These are phyloP conservation scores for Epichloe sibirici DNA, from an alignment of 2,329 filamentous ascomycete species.

Conservation along the genomic window DNA sequence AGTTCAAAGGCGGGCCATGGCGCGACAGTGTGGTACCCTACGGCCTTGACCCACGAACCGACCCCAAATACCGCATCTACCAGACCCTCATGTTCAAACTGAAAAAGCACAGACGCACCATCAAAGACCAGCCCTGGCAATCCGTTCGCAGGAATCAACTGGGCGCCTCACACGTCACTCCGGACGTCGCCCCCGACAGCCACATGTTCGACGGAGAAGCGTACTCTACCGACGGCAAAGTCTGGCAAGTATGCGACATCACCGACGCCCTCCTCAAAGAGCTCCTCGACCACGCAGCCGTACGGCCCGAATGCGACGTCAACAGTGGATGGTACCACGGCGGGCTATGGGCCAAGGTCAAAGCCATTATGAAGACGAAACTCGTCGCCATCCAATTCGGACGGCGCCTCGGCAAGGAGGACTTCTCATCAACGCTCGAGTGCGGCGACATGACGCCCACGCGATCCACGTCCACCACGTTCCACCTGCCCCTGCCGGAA, in stretches of 20 bases:
- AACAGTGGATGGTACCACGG: constrained; percentile 76
- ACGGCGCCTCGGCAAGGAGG: constrained; percentile 30
- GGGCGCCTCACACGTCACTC: constrained; percentile 26
- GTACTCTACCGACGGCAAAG: constrained; percentile 68
- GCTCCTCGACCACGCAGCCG: constrained; percentile 51
- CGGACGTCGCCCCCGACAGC: constrained; percentile 32
- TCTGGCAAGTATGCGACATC: constrained; percentile 92
- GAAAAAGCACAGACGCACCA: constrained; percentile 34
- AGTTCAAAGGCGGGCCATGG: constrained; percentile 88
- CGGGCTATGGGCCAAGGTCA: constrained; percentile 71
- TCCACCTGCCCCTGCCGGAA: constrained; percentile 23
- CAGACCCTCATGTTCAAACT: constrained; percentile 85
- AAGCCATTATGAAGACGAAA: constrained; percentile 80
- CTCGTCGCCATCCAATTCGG: constrained; percentile 54
- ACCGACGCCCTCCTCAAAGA: constrained; percentile 61
- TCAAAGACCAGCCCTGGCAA: constrained; percentile 37
- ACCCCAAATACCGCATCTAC: constrained; percentile 67
- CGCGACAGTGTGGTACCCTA: constrained; percentile 76
- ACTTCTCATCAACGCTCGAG: constrained; percentile 23
- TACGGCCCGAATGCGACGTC: constrained; percentile 46
- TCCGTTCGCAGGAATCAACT: constrained; percentile 29
- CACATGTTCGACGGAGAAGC: constrained; percentile 77
- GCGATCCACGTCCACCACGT: constrained; percentile 17
- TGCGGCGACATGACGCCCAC: constrained; percentile 23
- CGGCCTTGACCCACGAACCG: constrained; percentile 71